Conservation (phyloP, 2,329 filamentous ascomycete species). For the Talaromyces marneffei region DNA sequence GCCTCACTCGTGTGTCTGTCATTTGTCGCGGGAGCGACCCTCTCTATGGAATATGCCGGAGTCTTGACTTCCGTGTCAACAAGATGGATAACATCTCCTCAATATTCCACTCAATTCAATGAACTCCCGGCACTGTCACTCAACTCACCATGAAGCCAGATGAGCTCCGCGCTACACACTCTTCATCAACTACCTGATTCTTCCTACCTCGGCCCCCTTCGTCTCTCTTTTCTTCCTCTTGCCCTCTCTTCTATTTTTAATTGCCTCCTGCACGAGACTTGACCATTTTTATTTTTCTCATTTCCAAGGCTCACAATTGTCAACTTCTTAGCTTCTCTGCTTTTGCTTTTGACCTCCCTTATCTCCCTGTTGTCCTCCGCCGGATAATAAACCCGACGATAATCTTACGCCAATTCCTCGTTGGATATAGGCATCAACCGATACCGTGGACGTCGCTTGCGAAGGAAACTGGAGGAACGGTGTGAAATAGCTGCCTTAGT, state of each 20-base stretch:
- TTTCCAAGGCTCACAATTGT: slow-evolving; percentile 35
- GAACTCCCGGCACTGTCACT: neutral
- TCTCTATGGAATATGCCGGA: neutral
- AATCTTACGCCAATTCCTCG: neutral
- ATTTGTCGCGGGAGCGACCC: neutral
- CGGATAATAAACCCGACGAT: neutral
- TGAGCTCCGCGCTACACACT: neutral
- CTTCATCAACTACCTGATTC: neutral
- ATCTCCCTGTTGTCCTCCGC: slow-evolving; percentile 1
- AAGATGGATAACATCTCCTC: neutral
- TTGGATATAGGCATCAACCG: neutral
- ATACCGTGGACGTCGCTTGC: neutral
- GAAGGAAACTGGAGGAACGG: neutral
- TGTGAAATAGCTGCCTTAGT: neutral
- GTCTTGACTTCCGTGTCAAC: neutral
- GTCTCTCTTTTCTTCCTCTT: neutral
- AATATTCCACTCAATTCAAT: neutral
- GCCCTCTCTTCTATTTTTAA: neutral
- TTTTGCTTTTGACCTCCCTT: neutral
- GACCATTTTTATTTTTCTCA: neutral
- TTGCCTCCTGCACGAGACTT: neutral
- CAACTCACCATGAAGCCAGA: neutral
- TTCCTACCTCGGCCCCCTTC: neutral
- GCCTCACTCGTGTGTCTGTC: neutral
- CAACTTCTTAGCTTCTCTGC: slow-evolving; percentile 27